Evolutionary conservation across 192 early-diverging fungal species (phyloP).

Genomic region (Chytriomyces sp.): DNA sequence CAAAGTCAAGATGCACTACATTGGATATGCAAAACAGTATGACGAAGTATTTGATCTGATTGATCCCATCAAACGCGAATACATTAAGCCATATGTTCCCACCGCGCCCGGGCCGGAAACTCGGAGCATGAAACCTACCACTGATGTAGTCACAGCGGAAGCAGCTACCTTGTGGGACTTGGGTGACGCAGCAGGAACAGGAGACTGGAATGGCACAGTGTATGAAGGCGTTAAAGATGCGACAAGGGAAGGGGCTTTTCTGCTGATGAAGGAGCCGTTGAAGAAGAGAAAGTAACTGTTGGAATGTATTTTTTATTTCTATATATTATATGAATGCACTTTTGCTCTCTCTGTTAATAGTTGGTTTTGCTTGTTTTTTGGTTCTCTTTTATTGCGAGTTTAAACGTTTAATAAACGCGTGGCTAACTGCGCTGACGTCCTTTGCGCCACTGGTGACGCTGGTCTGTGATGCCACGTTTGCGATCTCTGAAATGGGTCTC

Average conservation of each 20-base stretch:
- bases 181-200: not conserved
- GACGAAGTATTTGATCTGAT: conserved; percentile 10
- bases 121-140: not conserved
- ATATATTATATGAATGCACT: too few relatives aligned
- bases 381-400: not conserved
- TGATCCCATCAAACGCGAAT: not conserved
- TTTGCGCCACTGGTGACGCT: too few relatives aligned
- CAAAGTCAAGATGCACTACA: conserved; percentile 27
- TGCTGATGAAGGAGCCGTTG: not conserved
- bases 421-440: too few relatives aligned
- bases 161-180: conserved; percentile 1
- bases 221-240: not conserved
- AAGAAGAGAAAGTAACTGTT: not conserved
- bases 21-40: conserved; percentile 17
- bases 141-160: not conserved
- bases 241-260: not conserved
- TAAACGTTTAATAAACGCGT: too few relatives aligned
- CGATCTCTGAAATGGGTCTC: too few relatives aligned
- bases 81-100: not conserved
- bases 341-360: not conserved
- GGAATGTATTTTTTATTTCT: too few relatives aligned
- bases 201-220: not conserved
- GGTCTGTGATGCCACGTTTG: too few relatives aligned
- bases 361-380: not conserved
- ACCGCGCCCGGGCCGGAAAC: not conserved